A percentile compares a stretch with the other conserved stretches of the same genome.
Conservation (phyloP, 2,329 filamentous ascomycete species). For the Beauveria caledonica region DNA sequence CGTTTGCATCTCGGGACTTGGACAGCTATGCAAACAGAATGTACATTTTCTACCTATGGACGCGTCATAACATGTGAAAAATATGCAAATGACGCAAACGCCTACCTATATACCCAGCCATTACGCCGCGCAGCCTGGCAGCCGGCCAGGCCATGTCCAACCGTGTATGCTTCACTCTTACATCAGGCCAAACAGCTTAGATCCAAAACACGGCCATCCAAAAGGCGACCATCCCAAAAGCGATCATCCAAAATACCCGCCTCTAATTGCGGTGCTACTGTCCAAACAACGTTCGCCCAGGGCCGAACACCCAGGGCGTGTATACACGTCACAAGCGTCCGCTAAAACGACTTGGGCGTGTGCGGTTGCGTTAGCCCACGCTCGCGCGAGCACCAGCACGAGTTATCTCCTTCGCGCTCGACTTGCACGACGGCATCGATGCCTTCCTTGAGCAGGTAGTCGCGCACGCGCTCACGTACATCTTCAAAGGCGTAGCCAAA, state of each 20-base stretch:
- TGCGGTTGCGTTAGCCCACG: slow-evolving; percentile 23
- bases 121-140: neutral
- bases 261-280: slow-evolving; percentile 6
- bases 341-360: slow-evolving; percentile 28
- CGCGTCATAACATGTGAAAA: neutral
- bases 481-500: slow-evolving; percentile 70
- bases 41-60: neutral
- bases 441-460: slow-evolving; percentile 60
- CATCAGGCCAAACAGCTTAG: neutral
- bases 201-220: neutral
- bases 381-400: slow-evolving; percentile 47
- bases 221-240: neutral
- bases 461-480: slow-evolving; percentile 66
- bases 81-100: neutral
- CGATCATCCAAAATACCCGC: slow-evolving; percentile 4
- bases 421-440: slow-evolving; percentile 84
- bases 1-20: neutral
- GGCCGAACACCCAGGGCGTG: neutral
- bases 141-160: neutral
- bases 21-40: neutral
- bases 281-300: slow-evolving; percentile 5
- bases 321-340: slow-evolving; percentile 4
- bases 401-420: slow-evolving; percentile 68
- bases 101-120: neutral
- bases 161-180: neutral